Percentiles rank a stretch among this genome's conserved stretches.
Conservation (phyloP, 352 stramenopile species). For the Globisporangium radiosum region DNA sequence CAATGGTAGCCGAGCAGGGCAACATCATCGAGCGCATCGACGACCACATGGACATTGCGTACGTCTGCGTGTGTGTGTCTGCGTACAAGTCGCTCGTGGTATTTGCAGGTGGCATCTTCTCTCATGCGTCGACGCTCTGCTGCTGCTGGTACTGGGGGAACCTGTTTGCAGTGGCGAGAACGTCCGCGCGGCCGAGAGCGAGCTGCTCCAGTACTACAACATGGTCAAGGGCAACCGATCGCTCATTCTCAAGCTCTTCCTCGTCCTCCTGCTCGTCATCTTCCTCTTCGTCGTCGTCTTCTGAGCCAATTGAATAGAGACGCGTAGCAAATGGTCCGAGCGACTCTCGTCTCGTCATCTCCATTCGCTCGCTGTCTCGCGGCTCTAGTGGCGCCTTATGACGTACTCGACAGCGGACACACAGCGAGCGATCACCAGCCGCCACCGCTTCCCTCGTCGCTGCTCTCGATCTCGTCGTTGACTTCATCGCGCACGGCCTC, state of each 20-base stretch:
- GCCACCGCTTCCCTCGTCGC: constrained; percentile 35
- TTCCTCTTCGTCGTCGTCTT: constrained; percentile 78
- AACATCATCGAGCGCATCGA: constrained; percentile 80
- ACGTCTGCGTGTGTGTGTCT: constrained; percentile 19
- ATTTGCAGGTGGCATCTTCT: too few relatives aligned
- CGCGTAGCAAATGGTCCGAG: too few relatives aligned
- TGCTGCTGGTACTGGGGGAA: too few relatives aligned
- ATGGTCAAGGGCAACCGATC: constrained; percentile 76
- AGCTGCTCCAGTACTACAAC: constrained; percentile 81
- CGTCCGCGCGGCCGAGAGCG: constrained; percentile 60
- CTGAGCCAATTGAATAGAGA: not conserved
- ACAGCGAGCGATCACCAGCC: too few relatives aligned
- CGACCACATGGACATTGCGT: constrained; percentile 85
- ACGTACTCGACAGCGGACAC: too few relatives aligned
- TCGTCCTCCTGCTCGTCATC: constrained; percentile 75
- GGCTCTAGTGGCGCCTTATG: too few relatives aligned
- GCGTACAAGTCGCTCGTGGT: too few relatives aligned
- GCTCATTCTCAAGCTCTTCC: constrained; percentile 84
- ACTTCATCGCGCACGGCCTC: constrained; percentile 14
- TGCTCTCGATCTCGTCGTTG: constrained; percentile 73
- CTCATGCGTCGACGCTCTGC: too few relatives aligned
- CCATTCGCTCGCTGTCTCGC: too few relatives aligned
- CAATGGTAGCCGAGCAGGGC: constrained; percentile 73
- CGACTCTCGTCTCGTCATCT: too few relatives aligned
- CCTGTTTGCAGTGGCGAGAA: constrained; percentile 49